These are phyloP conservation scores for Kuraishia capsulata DNA, from an alignment of 805 yeast species.

Conservation along the genomic window DNA sequence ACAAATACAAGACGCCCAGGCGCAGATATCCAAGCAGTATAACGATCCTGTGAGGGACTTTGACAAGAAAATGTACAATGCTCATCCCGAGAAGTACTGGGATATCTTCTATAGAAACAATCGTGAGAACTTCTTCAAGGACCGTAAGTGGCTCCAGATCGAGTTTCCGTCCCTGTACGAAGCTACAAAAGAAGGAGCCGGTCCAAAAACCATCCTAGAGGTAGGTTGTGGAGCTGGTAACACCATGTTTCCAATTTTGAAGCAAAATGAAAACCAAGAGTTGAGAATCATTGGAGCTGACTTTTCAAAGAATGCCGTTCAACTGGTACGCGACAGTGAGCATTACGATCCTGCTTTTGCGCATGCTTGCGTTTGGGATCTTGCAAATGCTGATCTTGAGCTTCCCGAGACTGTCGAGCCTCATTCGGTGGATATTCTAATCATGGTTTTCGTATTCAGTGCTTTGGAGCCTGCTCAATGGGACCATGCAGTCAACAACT, in stretches of 20 bases:
- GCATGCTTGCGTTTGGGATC: conserved; percentile 90
- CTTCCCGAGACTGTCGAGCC: conserved; percentile 83
- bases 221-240: conserved; percentile 99
- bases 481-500: conserved; percentile 68
- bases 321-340: conserved; percentile 61
- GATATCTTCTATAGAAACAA: conserved; percentile 88
- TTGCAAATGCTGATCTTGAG: conserved; percentile 62
- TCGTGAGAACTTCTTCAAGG: conserved; percentile 90
- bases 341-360: conserved; percentile 54
- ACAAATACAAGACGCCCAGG: conserved; percentile 67
- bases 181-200: conserved; percentile 63
- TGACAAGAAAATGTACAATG: conserved; percentile 69
- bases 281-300: conserved; percentile 79
- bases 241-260: conserved; percentile 84
- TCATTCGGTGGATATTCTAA: conserved; percentile 79
- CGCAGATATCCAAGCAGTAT: conserved; percentile 63
- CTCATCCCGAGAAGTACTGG: conserved; percentile 92
- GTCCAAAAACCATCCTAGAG: conserved; percentile 72
- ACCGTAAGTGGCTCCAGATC: conserved; percentile 90
- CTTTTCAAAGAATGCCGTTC: conserved; percentile 83
- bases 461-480: conserved; percentile 92
- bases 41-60: conserved; percentile 82
- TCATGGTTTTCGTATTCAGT: conserved; percentile 91
- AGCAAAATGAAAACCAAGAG: conserved; percentile 73
- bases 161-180: conserved; percentile 85